These are phyloP conservation scores for Trichoderma simmonsii DNA, from an alignment of 2,329 filamentous ascomycete genomes.

Conservation along the genomic window DNA sequence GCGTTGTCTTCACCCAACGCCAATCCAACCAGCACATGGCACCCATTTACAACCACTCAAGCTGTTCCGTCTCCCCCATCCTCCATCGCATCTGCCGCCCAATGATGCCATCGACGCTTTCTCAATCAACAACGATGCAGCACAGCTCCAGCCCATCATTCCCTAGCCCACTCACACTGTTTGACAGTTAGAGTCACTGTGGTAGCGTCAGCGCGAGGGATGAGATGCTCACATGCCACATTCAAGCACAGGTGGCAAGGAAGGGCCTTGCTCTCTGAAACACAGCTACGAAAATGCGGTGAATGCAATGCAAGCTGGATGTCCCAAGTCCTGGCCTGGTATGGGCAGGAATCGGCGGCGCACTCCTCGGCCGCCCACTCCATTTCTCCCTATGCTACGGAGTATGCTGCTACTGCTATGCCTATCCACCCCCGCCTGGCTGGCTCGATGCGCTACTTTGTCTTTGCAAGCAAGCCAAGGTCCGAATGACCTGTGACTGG, in stretches of 20 bases:
- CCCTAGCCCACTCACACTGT: constrained; percentile 19
- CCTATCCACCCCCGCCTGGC: constrained; percentile 11
- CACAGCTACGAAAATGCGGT: constrained; percentile 18
- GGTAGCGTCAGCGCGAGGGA: constrained; percentile 13
- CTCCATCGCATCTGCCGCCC: neutral
- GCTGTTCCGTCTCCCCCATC: neutral
- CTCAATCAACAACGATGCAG: constrained; percentile 1
- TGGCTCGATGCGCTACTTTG: neutral
- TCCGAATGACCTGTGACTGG: constrained; percentile 13
- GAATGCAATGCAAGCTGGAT: constrained; percentile 9
- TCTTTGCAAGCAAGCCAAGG: neutral
- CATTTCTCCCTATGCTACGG: neutral
- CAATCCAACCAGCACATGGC: neutral
- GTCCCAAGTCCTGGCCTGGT: neutral
- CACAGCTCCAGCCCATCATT: constrained; percentile 17
- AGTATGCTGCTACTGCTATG: neutral
- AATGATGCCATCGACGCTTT: neutral
- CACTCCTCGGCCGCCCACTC: neutral
- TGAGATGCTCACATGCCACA: constrained; percentile 17
- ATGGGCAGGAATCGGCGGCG: neutral
- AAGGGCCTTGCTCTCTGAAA: constrained; percentile 15
- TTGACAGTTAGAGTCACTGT: neutral
- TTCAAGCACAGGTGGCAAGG: constrained; percentile 6
- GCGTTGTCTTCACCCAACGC: neutral
- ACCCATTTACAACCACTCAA: neutral